Percentiles rank a stretch among this genome's conserved stretches.
Conservation (phyloP, 2,329 filamentous ascomycete genomes). For the Cyclaneusma minus region DNA sequence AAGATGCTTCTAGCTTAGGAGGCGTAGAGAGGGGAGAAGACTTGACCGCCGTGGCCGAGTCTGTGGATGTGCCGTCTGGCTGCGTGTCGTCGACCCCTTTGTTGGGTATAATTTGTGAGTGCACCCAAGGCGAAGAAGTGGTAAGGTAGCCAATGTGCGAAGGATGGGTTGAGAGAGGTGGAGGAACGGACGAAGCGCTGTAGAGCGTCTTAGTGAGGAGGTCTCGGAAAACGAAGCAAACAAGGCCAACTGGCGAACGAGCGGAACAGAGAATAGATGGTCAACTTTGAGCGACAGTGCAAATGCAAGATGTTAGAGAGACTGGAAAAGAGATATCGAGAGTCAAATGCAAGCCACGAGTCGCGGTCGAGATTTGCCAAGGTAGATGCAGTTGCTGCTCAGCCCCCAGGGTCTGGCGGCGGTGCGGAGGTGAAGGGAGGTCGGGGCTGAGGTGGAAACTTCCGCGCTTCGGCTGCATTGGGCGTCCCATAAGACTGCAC, state of each 20-base stretch:
- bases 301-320: too few relatives aligned
- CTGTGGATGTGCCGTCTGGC: slow-evolving; percentile 18
- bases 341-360: background rate
- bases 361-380: background rate
- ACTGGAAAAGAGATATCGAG: background rate
- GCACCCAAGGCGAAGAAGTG: slow-evolving; percentile 51
- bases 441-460: too few relatives aligned
- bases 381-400: background rate
- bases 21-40: slow-evolving; percentile 23
- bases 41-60: slow-evolving; percentile 17
- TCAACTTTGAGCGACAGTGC: too few relatives aligned
- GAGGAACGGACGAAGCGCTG: slow-evolving; percentile 24
- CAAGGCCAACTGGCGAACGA: too few relatives aligned
- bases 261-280: too few relatives aligned
- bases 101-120: slow-evolving; percentile 35
- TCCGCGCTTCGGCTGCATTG: too few relatives aligned
- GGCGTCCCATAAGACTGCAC: too few relatives aligned
- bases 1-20: slow-evolving; percentile 26
- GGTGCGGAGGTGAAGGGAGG: background rate
- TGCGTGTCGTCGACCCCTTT: slow-evolving; percentile 23
- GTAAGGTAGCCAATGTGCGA: slow-evolving; percentile 55
- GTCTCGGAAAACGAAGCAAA: background rate
- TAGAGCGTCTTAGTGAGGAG: slow-evolving; percentile 2
- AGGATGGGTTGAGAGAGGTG: slow-evolving; percentile 38
- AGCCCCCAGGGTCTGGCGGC: background rate